phyloP scores from a whole-genome alignment of 225 moss, liverwort and hornwort species.

The Thuidium tamariscinum region DNA sequence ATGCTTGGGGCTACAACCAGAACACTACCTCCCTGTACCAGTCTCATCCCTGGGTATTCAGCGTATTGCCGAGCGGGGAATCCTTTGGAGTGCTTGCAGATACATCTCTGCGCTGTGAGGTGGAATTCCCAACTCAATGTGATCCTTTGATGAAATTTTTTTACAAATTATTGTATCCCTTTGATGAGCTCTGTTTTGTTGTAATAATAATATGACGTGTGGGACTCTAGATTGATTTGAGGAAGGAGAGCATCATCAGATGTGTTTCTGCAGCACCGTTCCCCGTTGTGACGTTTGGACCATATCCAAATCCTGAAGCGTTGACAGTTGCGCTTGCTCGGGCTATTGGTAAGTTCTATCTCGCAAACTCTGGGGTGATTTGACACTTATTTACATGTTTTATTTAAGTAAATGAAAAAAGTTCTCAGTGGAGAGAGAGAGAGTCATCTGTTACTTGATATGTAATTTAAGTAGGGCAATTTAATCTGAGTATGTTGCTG shows the following conservation, averaged over 20 bases:
- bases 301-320: conserved; percentile 55
- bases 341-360: conserved; percentile 45
- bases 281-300: conserved; percentile 81
- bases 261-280: conserved; percentile 44
- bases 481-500: background rate
- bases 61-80: conserved; percentile 64
- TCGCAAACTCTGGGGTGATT: background rate
- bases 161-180: background rate
- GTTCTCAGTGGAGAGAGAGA: background rate
- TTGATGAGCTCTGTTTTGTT: background rate
- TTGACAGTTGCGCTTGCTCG: conserved; percentile 45
- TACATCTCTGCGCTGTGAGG: conserved; percentile 63
- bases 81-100: conserved; percentile 83
- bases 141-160: background rate
- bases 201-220: background rate
- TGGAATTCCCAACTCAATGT: background rate
- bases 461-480: background rate
- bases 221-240: conserved; percentile 61
- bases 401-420: background rate
- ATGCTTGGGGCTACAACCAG: conserved; percentile 89
- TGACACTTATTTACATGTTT: background rate
- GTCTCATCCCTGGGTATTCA: conserved; percentile 91
- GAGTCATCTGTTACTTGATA: background rate
- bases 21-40: conserved; percentile 80
- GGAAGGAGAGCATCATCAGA: conserved; percentile 45